Base-by-base conservation (phyloP, 805 yeast species). In the Saitoella complicata region DNA sequence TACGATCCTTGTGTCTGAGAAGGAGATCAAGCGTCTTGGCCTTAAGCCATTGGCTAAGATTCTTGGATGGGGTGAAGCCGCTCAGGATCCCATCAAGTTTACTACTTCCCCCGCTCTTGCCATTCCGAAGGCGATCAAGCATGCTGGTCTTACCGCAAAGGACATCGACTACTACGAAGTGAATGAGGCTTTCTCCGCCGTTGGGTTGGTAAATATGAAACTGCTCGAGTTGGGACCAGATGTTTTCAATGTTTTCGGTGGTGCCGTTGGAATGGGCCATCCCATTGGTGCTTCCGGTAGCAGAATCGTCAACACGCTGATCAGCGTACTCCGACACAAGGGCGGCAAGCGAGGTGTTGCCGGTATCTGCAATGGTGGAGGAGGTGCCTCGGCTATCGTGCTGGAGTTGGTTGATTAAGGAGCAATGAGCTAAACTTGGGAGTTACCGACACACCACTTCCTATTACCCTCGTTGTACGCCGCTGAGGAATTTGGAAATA, bases 281-380 rank as follows among this genome's bases (percentile, higher is more conserved):
- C 95, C 95, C 59, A 72, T 87, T 60, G 96, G 96, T 47, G 79
- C 88, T 60, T 82, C 94, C n/a, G 96, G 96, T 64, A 93, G 94
- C 40, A 75, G 96, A 71, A 72, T 87, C 56, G 72, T 87, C 42
- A 88, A 82, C 49, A 64, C 68, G 12, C 51, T 65, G 44, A 37
- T 13, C 29, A n/a, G 13, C 30, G 46, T 66, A 43, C 52, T 59
- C 49, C 52, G 56, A 37, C 53, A 64, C 45, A 56, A 64, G 42
- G 94, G 84, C 64, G 87, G 86, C 54, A 84, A 80, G 64, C 66
- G 76, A 51, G 97, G 97, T 61, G 82, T 76, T 50, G 95, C 94
- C 55, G 95, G 84, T 64, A 79, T 87, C 57, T 88, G 96, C 72
- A 87, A 87, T 62, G 96, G 96, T 70, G 96, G 96, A 58, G 97